phyloP scores from a whole-genome alignment of 768 basidiomycete species.

The Leccinellum albellum region DNA sequence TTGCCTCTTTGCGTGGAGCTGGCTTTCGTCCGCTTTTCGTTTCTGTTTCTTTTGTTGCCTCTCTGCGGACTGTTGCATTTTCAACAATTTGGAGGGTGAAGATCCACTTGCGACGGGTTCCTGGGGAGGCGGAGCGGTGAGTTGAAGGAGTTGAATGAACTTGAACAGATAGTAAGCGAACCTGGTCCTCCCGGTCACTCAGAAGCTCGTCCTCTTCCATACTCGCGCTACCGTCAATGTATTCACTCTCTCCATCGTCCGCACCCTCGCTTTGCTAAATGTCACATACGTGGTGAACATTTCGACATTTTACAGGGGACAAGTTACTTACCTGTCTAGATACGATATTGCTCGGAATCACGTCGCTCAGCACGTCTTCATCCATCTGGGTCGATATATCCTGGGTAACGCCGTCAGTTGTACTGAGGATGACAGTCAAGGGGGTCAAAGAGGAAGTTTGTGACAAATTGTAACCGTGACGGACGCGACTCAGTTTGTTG shows the following conservation, averaged over 20 bases:
- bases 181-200: slow-evolving; percentile 48
- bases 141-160: slow-evolving; percentile 1
- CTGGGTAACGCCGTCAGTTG: slow-evolving; percentile 10
- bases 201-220: slow-evolving; percentile 62
- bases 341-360: slow-evolving; percentile 87
- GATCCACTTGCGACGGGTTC: slow-evolving; percentile 20
- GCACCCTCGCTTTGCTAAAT: slow-evolving; percentile 59
- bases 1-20: slow-evolving; percentile 66
- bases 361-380: slow-evolving; percentile 86
- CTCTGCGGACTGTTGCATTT: slow-evolving; percentile 37
- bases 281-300: slow-evolving; percentile 6
- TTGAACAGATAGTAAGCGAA: slow-evolving; percentile 2
- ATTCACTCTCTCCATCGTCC: slow-evolving; percentile 71
- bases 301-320: not conserved
- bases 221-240: slow-evolving; percentile 48
- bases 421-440: not conserved
- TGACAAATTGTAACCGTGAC: too few relatives aligned
- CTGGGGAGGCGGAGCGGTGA: slow-evolving; percentile 8
- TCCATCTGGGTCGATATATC: slow-evolving; percentile 33
- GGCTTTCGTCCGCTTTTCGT: slow-evolving; percentile 66
- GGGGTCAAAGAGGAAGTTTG: slow-evolving; percentile 13
- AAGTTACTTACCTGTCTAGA: slow-evolving; percentile 67
- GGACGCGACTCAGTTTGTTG: too few relatives aligned
- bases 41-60: slow-evolving; percentile 46
- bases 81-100: slow-evolving; percentile 32